These are phyloP conservation scores for Phytophthora uliginosa DNA, from an alignment of 352 stramenopile genomes.

Conservation along the genomic window DNA sequence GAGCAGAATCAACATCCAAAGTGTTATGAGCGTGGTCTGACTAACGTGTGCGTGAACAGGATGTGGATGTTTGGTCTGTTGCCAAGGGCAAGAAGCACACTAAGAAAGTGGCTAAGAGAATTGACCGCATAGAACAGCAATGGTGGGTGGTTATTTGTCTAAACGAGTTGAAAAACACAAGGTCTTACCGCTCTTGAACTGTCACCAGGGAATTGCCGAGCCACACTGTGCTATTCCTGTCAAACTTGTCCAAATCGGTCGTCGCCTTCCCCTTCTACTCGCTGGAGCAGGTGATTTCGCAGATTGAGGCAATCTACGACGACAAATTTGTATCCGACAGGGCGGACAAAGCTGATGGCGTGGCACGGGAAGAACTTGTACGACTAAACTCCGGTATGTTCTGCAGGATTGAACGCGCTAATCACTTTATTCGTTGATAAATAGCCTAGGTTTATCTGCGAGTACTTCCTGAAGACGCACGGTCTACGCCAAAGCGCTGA, in stretches of 20 bases:
- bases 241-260: conserved; percentile 78
- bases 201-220: conserved; percentile 54
- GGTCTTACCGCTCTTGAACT: not conserved
- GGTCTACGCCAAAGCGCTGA: conserved; percentile 71
- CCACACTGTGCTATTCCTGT: conserved; percentile 67
- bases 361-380: conserved; percentile 66
- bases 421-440: not conserved
- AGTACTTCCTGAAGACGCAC: conserved; percentile 82
- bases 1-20: not conserved
- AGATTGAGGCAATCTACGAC: conserved; percentile 83
- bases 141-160: conserved; percentile 39
- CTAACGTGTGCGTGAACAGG: conserved; percentile 40
- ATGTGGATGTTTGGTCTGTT: conserved; percentile 73
- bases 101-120: conserved; percentile 52
- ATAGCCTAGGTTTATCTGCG: conserved; percentile 72
- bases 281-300: conserved; percentile 54
- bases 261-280: conserved; percentile 77
- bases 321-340: conserved; percentile 77
- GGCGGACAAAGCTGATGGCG: conserved; percentile 67
- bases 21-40: not conserved
- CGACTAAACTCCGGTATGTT: not conserved
- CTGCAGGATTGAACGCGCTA: not conserved
- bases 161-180: not conserved
- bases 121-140: conserved; percentile 57
- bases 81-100: conserved; percentile 50